These are phyloP conservation scores for Naganishia albida DNA, from an alignment of 1,284 basidiomycete genomes.

Conservation along the genomic window DNA sequence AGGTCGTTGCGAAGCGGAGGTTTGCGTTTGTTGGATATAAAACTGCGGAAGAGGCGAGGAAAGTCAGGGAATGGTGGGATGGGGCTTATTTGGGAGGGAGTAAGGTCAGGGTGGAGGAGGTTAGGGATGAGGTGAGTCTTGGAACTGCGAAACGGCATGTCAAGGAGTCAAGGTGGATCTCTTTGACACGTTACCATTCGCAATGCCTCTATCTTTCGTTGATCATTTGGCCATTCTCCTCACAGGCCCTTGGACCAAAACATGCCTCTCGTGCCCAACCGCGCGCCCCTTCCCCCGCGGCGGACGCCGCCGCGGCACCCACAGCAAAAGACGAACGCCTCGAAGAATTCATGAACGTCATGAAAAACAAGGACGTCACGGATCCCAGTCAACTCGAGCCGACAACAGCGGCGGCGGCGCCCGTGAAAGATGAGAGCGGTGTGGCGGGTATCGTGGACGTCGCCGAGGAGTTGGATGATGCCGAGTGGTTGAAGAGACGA, in stretches of 20 bases:
- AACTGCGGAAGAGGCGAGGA: conserved; percentile 70
- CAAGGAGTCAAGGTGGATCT: too few relatives aligned
- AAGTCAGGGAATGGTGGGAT: conserved; percentile 82
- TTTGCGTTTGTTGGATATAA: conserved; percentile 95
- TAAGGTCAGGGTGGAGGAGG: conserved; percentile 72
- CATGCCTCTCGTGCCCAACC: conserved; percentile 24
- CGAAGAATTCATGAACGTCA: conserved; percentile 57
- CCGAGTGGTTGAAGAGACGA: conserved; percentile 62
- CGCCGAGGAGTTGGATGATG: conserved; percentile 69
- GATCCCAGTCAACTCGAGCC: conserved; percentile 41
- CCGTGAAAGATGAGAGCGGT: conserved; percentile 57
- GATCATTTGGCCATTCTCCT: too few relatives aligned
- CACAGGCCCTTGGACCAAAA: conserved; percentile 25
- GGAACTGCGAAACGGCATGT: too few relatives aligned
- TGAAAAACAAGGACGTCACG: conserved; percentile 43
- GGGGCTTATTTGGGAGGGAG: conserved; percentile 75
- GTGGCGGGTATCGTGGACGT: conserved; percentile 49
- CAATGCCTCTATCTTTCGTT: too few relatives aligned
- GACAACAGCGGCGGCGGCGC: conserved; percentile 34
- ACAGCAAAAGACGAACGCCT: conserved; percentile 62
- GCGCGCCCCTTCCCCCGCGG: not conserved
- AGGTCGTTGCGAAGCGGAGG: conserved; percentile 76
- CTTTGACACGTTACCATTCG: too few relatives aligned
- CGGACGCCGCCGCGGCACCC: conserved; percentile 59
- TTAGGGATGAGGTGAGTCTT: conserved; percentile 59